phyloP scores from a whole-genome alignment of 2,329 filamentous ascomycete genomes.

The Leptographium lundbergii region DNA sequence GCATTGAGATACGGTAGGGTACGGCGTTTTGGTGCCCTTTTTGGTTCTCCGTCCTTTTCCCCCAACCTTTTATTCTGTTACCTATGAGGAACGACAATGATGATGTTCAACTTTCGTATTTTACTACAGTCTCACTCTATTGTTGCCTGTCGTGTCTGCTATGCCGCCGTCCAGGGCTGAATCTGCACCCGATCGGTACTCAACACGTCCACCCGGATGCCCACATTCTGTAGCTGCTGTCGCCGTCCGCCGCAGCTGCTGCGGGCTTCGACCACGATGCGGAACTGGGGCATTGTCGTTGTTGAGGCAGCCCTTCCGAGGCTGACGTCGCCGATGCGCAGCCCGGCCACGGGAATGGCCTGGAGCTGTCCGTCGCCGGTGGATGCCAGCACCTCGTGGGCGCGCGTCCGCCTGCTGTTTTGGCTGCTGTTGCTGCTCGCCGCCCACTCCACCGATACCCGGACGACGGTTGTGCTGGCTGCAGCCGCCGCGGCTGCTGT shows the following conservation, averaged over 20 bases:
- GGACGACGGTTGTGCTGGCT: slow-evolving; percentile 31
- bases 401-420: neutral
- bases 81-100: neutral
- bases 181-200: slow-evolving; percentile 34
- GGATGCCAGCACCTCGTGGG: slow-evolving; percentile 49
- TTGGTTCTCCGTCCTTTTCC: neutral
- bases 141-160: neutral
- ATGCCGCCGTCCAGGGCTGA: slow-evolving; percentile 21
- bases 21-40: neutral
- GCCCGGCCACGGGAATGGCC: slow-evolving; percentile 41
- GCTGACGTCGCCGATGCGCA: slow-evolving; percentile 8
- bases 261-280: slow-evolving; percentile 58
- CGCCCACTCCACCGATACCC: slow-evolving; percentile 61
- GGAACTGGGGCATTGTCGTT: slow-evolving; percentile 46
- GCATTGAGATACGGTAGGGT: neutral
- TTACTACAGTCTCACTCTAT: too few species aligned
- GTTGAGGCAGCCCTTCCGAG: slow-evolving; percentile 1
- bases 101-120: neutral
- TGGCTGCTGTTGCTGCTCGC: slow-evolving; percentile 18
- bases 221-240: slow-evolving; percentile 21
- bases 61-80: neutral
- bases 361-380: slow-evolving; percentile 65
- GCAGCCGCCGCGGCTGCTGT: slow-evolving; percentile 13
- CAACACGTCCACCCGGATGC: slow-evolving; percentile 40
- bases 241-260: slow-evolving; percentile 42